A percentile compares a stretch with the other conserved stretches of the same genome.
phyloP scores from a whole-genome alignment of 768 basidiomycete genomes.

The Lentinula boryana region DNA sequence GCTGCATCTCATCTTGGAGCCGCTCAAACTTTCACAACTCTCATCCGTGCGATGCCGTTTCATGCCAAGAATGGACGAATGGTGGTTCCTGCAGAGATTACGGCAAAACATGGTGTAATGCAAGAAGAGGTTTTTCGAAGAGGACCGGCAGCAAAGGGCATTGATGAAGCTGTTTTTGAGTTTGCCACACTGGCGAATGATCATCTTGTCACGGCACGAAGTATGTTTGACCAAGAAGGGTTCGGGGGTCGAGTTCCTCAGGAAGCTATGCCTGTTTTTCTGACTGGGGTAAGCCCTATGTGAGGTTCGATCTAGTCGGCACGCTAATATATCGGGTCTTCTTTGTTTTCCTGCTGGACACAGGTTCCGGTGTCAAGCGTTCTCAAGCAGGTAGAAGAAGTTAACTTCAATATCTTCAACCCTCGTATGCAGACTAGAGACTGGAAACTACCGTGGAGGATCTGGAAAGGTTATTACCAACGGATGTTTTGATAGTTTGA shows the following conservation, averaged over 20 bases:
- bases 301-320: conserved; percentile 14
- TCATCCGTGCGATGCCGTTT: conserved; percentile 73
- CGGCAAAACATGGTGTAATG: conserved; percentile 67
- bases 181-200: conserved; percentile 80
- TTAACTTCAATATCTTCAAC: conserved; percentile 69
- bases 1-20: conserved; percentile 79
- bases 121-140: conserved; percentile 75
- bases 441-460: conserved; percentile 72
- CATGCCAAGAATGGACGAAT: conserved; percentile 68
- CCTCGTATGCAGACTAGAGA: conserved; percentile 56
- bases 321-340: conserved; percentile 7
- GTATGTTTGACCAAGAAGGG: conserved; percentile 52
- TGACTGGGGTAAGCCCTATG: conserved; percentile 54
- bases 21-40: conserved; percentile 63
- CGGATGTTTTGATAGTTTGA: conserved; percentile 25
- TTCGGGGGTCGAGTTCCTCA: conserved; percentile 46
- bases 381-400: conserved; percentile 60
- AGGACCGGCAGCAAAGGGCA: conserved; percentile 47
- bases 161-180: conserved; percentile 78
- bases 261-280: conserved; percentile 65
- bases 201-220: conserved; percentile 68
- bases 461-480: conserved; percentile 36
- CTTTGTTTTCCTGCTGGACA: neutral
- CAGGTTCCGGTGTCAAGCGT: conserved; percentile 67
- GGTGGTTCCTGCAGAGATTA: conserved; percentile 78